Conservation (phyloP, 192 early-diverging fungal species). For the Pilobolus umbonatus region DNA sequence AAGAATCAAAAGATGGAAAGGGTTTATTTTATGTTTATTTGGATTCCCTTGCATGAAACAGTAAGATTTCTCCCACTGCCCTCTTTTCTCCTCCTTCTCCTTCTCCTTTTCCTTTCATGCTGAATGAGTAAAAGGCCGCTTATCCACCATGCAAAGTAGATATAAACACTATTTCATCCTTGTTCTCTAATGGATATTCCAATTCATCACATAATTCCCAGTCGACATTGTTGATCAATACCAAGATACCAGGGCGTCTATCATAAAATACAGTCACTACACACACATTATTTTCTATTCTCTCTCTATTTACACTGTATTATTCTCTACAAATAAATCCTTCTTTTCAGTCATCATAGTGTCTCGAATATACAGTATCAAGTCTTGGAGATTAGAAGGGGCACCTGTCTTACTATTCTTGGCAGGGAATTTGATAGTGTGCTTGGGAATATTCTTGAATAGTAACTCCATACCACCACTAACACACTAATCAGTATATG, state of each 20-base stretch:
- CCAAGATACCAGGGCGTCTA: constrained; percentile 92
- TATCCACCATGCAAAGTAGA: constrained; percentile 97
- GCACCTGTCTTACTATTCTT: constrained; percentile 21
- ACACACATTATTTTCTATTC: neutral
- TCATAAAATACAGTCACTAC: neutral
- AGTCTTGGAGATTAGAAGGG: constrained; percentile 54
- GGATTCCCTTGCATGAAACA: neutral
- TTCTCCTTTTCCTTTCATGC: neutral
- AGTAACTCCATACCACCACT: constrained; percentile 92
- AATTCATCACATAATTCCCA: constrained; percentile 94
- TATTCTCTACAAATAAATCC: constrained; percentile 81
- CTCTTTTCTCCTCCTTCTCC: neutral
- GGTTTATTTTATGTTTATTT: too few species aligned
- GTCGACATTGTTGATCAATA: constrained; percentile 91
- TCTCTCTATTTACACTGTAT: constrained; percentile 65
- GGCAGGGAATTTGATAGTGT: constrained; percentile 47
- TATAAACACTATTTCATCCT: constrained; percentile 89
- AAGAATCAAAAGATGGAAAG: too few species aligned
- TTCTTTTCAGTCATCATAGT: constrained; percentile 67
- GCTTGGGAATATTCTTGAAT: constrained; percentile 69
- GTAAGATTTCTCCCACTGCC: neutral
- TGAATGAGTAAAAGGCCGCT: too few species aligned
- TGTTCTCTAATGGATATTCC: constrained; percentile 73
- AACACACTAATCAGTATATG: neutral
- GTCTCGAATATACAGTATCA: constrained; percentile 68